Evolutionary conservation across 495 filamentous ascomycete genomes (phyloP).

Genomic region (Neurospora sp.): DNA sequence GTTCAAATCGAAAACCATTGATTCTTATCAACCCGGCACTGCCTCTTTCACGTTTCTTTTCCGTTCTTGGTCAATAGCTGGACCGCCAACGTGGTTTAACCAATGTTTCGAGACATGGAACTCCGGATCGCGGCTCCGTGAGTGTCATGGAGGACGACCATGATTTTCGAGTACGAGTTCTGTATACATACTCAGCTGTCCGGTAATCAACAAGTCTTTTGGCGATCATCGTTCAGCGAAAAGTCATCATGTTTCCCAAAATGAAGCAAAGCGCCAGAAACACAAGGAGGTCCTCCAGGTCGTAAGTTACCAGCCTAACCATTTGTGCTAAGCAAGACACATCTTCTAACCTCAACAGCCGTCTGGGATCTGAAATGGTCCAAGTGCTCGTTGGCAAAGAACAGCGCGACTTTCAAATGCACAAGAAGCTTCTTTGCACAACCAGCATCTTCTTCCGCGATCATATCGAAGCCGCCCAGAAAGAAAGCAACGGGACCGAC

Average conservation of each 20-base stretch:
- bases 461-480: slow-evolving; percentile 22
- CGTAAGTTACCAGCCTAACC: not conserved
- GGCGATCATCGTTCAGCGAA: not conserved
- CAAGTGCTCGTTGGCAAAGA: slow-evolving; percentile 33
- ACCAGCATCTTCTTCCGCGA: slow-evolving; percentile 32
- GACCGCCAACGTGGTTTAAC: not conserved
- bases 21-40: not conserved
- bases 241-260: not conserved
- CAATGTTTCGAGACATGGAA: not conserved
- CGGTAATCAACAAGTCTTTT: not conserved
- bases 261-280: not conserved
- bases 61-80: not conserved
- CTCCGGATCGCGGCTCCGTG: not conserved
- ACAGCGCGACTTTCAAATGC: slow-evolving; percentile 30
- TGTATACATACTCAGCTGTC: not conserved
- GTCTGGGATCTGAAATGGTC: slow-evolving; percentile 24
- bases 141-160: not conserved
- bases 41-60: not conserved
- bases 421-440: slow-evolving; percentile 28
- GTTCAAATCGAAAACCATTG: not conserved
- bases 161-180: not conserved
- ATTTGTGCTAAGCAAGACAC: not conserved
- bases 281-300: not conserved
- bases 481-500: not conserved
- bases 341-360: slow-evolving; percentile 4